Percentiles rank a stretch among this genome's conserved stretches.
Conservation (phyloP, 176 grass and related monocot genomes). For the Poa annua region DNA sequence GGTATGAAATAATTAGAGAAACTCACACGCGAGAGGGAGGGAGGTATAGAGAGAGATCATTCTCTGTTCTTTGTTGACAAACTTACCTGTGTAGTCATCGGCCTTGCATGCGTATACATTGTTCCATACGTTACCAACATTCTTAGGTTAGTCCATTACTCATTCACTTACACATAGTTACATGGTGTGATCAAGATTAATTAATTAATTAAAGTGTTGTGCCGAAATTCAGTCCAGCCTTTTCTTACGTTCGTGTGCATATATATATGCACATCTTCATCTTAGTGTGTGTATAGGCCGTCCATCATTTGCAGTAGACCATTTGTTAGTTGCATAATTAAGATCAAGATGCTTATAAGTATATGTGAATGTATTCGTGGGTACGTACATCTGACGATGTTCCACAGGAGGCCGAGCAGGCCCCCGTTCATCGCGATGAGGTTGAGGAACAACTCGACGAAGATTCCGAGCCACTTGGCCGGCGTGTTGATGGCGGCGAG, state of each 20-base stretch:
- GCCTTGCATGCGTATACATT: neutral
- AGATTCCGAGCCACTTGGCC: conserved; percentile 26
- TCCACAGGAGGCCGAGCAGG: conserved; percentile 50
- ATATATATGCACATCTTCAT: neutral
- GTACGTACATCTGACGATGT: conserved; percentile 35
- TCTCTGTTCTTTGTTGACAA: neutral
- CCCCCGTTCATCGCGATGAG: conserved; percentile 67
- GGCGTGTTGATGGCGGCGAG: conserved; percentile 36
- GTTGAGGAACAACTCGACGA: conserved; percentile 62
- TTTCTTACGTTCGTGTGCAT: neutral
- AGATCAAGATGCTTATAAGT: neutral
- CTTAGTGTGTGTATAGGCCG: neutral
- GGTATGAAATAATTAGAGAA: neutral
- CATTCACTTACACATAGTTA: neutral
- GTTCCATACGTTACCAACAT: neutral
- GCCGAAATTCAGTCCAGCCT: neutral
- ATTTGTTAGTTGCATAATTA: neutral
- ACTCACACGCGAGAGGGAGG: neutral
- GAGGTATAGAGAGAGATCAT: neutral
- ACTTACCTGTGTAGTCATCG: neutral
- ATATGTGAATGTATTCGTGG: neutral
- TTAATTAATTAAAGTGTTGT: neutral
- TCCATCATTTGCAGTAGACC: neutral
- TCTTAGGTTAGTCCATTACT: neutral
- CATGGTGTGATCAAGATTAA: neutral